phyloP scores from a whole-genome alignment of 225 moss, liverwort and hornwort species.

The Asterella californica region DNA sequence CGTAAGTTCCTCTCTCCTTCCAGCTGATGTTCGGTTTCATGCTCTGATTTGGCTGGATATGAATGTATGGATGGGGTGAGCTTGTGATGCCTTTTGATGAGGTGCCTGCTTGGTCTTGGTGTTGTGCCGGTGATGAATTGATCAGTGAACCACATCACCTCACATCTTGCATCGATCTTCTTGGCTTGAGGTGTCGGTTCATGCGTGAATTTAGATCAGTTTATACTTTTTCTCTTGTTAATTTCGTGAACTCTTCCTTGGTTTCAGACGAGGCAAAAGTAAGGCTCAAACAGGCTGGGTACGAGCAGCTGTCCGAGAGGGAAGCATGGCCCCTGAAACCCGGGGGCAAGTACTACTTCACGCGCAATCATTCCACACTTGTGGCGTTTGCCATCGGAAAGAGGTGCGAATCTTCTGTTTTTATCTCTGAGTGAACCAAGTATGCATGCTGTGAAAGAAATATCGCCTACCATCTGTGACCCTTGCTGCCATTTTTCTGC shows the following conservation, averaged over 20 bases:
- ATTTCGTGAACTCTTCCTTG: neutral
- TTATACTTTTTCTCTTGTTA: too few species aligned
- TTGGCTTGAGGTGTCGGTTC: neutral
- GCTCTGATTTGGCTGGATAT: neutral
- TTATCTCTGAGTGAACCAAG: neutral
- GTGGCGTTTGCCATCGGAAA: slow-evolving; percentile 81
- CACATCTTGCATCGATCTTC: neutral
- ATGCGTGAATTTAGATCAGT: neutral
- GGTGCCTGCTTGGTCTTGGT: neutral
- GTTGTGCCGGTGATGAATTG: neutral
- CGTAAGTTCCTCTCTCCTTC: slow-evolving; percentile 38
- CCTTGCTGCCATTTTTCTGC: neutral
- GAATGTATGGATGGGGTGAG: neutral
- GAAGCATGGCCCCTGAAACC: slow-evolving; percentile 61
- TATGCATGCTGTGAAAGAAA: neutral
- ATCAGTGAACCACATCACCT: neutral
- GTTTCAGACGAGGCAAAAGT: slow-evolving; percentile 57
- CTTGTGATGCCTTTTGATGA: neutral
- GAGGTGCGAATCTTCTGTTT: slow-evolving; percentile 41
- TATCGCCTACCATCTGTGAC: neutral
- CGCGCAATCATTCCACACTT: slow-evolving; percentile 83
- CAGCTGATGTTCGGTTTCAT: neutral
- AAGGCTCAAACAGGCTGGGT: slow-evolving; percentile 66
- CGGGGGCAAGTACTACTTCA: slow-evolving; percentile 84
- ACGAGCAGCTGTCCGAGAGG: slow-evolving; percentile 65